Evolutionary conservation across 2,329 filamentous ascomycete genomes (phyloP).

Genomic region (Escovopsis weberi): DNA sequence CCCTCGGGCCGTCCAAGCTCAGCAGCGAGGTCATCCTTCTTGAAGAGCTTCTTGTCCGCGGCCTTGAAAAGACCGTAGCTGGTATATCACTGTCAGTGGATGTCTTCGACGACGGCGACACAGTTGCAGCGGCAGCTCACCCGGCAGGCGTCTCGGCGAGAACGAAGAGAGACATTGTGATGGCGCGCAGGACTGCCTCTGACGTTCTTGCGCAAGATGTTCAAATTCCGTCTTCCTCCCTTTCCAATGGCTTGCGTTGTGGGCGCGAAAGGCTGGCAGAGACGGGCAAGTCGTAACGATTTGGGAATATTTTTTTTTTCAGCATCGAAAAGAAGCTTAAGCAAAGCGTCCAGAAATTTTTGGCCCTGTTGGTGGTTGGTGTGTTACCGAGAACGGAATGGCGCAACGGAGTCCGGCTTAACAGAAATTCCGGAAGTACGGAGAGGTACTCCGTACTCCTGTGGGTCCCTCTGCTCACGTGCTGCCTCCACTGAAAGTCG

Average conservation of each 20-base stretch:
- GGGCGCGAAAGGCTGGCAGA: constrained; percentile 20
- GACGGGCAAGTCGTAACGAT: constrained; percentile 15
- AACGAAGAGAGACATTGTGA: constrained; percentile 76
- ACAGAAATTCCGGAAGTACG: constrained; percentile 10
- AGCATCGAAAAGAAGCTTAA: constrained; percentile 18
- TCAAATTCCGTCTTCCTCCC: constrained; percentile 21
- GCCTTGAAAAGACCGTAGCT: constrained; percentile 98
- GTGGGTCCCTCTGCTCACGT: no score
- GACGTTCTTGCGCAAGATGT: constrained; percentile 16
- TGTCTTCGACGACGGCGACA: neutral
- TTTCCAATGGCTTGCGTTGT: constrained; percentile 22
- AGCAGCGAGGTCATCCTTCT: constrained; percentile 63
- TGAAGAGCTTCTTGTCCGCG: constrained; percentile 95
- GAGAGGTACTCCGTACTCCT: no score
- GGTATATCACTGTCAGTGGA: constrained; percentile 16
- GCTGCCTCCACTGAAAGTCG: no score
- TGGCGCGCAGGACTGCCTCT: constrained; percentile 15
- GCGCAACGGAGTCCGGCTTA: constrained; percentile 11
- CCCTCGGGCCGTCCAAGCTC: constrained; percentile 70
- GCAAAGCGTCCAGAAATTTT: constrained; percentile 27
- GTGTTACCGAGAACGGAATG: constrained; percentile 15
- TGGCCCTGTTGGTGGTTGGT: constrained; percentile 19
- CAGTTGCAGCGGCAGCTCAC: constrained; percentile 27
- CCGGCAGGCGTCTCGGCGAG: constrained; percentile 83
- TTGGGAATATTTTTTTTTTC: constrained; percentile 26